These are phyloP conservation scores for Albizia julibrissin DNA, from an alignment of 306 rosid species.

Conservation along the genomic window DNA sequence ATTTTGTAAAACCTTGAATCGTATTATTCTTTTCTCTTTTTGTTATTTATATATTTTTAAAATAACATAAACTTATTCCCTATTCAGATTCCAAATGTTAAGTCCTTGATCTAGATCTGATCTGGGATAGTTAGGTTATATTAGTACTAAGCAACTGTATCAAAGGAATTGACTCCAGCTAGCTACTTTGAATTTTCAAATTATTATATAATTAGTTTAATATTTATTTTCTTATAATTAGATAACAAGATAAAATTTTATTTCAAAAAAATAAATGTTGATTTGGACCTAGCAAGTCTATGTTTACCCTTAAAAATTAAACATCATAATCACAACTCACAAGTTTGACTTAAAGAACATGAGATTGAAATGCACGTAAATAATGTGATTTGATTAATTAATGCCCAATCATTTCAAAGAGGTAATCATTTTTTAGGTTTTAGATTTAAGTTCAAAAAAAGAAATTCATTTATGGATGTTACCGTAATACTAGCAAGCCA, in stretches of 20 bases:
- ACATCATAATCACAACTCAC: background rate
- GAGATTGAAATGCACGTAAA: background rate
- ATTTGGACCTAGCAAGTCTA: background rate
- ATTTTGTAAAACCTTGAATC: background rate
- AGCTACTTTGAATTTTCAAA: background rate
- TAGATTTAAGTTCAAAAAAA: background rate
- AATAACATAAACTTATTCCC: background rate
- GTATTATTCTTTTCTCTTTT: background rate
- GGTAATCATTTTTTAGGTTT: background rate
- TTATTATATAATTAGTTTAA: background rate
- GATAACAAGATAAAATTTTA: background rate
- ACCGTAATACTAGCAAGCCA: background rate
- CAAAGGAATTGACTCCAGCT: background rate
- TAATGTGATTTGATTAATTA: background rate
- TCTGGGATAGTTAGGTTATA: background rate
- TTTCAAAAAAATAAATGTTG: background rate
- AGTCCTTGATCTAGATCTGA: background rate
- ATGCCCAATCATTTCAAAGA: background rate
- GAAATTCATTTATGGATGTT: background rate
- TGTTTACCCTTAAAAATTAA: background rate
- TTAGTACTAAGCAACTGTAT: background rate
- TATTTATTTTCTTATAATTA: background rate
- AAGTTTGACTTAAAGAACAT: background rate
- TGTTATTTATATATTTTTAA: background rate
- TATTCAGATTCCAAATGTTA: background rate